A percentile compares a stretch with the other conserved stretches of the same genome.
Evolutionary conservation across 352 stramenopile species (phyloP).

Genomic region (Pythium rishiriense): DNA sequence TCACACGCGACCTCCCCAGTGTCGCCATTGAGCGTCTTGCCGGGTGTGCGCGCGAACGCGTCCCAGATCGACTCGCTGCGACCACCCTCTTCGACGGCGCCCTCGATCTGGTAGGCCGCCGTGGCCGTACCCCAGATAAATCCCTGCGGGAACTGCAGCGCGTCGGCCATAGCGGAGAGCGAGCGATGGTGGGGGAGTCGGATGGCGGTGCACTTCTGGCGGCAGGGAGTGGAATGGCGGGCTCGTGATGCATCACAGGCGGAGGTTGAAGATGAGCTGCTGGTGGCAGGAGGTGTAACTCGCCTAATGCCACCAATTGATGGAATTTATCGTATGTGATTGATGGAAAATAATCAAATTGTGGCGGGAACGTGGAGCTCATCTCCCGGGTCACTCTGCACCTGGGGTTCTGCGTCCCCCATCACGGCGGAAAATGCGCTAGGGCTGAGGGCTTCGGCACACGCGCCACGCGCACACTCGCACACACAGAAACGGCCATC

Average conservation of each 20-base stretch:
- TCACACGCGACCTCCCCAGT: slow-evolving; percentile 88
- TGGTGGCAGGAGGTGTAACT: background rate
- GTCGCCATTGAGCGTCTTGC: slow-evolving; percentile 19
- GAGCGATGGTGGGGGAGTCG: background rate
- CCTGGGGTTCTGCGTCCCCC: too few relatives aligned
- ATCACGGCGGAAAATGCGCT: too few relatives aligned
- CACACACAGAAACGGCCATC: too few relatives aligned
- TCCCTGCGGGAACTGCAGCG: slow-evolving; percentile 45
- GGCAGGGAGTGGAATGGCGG: background rate
- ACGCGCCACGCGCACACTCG: too few relatives aligned
- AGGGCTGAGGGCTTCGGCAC: too few relatives aligned
- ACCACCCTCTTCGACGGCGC: slow-evolving; percentile 81
- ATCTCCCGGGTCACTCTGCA: too few relatives aligned
- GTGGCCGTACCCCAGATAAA: slow-evolving; percentile 91
- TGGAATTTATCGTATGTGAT: too few relatives aligned
- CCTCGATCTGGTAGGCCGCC: slow-evolving; percentile 93
- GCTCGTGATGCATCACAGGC: background rate
- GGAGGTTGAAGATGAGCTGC: background rate
- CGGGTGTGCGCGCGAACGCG: slow-evolving; percentile 30
- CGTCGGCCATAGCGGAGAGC: slow-evolving; percentile 18
- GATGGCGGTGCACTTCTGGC: too few relatives aligned
- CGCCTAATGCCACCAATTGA: too few relatives aligned
- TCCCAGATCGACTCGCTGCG: slow-evolving; percentile 90
- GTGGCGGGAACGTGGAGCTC: too few relatives aligned
- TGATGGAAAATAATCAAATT: too few relatives aligned